Percentiles rank a stretch among this genome's conserved stretches.
Conservation (phyloP, 2,329 filamentous ascomycete species). For the Colletotrichum chrysophilum region DNA sequence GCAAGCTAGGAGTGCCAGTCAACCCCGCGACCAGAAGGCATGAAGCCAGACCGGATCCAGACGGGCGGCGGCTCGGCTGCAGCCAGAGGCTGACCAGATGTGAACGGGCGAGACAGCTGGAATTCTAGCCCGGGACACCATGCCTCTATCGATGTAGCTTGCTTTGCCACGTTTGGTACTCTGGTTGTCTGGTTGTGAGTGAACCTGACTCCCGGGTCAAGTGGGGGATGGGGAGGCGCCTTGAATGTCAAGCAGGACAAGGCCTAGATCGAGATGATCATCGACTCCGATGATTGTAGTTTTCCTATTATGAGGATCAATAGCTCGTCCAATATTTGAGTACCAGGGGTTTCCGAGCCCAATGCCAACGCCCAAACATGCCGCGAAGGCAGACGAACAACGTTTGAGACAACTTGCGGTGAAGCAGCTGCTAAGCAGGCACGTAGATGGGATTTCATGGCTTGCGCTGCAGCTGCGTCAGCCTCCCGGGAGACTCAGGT, state of each 20-base stretch:
- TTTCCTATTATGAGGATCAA: background rate
- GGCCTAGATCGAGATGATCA: background rate
- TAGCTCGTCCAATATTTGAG: background rate
- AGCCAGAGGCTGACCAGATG: background rate
- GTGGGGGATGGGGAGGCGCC: background rate
- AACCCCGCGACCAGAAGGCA: background rate
- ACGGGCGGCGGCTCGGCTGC: background rate
- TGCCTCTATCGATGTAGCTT: background rate
- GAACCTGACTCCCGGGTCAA: background rate
- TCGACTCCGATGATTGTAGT: background rate
- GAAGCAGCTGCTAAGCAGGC: background rate
- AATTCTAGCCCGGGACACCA: background rate
- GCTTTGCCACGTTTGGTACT: background rate
- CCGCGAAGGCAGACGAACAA: background rate
- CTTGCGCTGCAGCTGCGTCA: background rate
- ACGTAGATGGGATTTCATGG: background rate
- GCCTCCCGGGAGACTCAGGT: background rate
- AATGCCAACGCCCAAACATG: background rate
- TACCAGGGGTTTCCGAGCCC: background rate
- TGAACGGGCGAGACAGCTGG: background rate
- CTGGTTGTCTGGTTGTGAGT: background rate
- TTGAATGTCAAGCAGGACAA: background rate
- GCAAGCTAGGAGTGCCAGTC: background rate
- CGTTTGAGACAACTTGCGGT: background rate
- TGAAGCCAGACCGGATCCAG: slow-evolving; percentile 9